Evolutionary conservation across 140 eudicot genomes (phyloP).

Genomic region (Cichorium intybus): DNA sequence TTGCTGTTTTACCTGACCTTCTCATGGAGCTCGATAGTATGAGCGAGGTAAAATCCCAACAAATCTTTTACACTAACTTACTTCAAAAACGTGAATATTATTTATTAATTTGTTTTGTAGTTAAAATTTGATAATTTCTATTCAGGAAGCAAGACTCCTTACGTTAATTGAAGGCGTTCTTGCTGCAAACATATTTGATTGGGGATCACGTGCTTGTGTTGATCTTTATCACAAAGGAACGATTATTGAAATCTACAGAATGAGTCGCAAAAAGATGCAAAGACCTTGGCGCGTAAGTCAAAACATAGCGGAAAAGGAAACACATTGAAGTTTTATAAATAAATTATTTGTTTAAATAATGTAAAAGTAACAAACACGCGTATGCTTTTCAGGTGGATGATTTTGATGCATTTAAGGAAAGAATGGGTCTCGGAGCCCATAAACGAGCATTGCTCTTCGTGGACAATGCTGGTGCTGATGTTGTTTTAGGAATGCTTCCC

Average conservation of each 20-base stretch:
- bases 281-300: constrained; percentile 86
- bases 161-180: constrained; percentile 94
- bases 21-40: constrained; percentile 85
- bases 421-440: constrained; percentile 74
- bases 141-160: constrained; percentile 80
- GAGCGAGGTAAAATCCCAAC: constrained; percentile 58
- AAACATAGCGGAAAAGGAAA: neutral
- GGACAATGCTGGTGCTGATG: constrained; percentile 95
- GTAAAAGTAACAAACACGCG: too few species aligned
- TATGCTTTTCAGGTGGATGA: constrained; percentile 90
- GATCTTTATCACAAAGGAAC: constrained; percentile 98
- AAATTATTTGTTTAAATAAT: neutral
- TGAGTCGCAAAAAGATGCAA: constrained; percentile 60
- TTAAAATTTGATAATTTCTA: too few species aligned
- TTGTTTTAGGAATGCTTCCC: constrained; percentile 97
- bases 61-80: too few species aligned
- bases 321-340: neutral
- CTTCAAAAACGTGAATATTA: too few species aligned
- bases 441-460: constrained; percentile 95
- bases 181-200: constrained; percentile 97
- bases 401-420: constrained; percentile 77
- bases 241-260: constrained; percentile 91
- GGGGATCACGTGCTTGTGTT: constrained; percentile 99
- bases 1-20: constrained; percentile 93
- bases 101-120: too few species aligned